Conservation (phyloP, 441 rosid species). For the Arabidopsis lyrata region DNA sequence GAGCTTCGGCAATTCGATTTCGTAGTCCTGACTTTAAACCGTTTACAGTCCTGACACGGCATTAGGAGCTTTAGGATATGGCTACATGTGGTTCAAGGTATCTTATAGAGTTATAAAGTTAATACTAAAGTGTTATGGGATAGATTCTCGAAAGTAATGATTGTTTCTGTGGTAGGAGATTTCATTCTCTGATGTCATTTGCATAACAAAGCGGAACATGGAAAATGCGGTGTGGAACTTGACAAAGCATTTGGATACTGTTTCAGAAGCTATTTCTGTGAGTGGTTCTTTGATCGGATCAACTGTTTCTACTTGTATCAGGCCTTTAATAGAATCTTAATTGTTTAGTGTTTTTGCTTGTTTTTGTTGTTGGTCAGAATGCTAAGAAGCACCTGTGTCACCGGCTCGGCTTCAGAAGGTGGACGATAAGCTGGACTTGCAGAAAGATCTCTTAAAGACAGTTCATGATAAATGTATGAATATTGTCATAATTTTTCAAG, state of each 20-base stretch:
- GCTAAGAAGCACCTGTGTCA: conserved; percentile 90
- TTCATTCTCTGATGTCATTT: conserved; percentile 87
- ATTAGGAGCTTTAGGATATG: conserved; percentile 92
- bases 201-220: conserved; percentile 83
- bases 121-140: background rate
- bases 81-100: conserved; percentile 99
- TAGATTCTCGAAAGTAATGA: conserved; percentile 7
- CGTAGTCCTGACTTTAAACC: no score
- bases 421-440: conserved; percentile 86
- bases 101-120: background rate
- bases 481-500: conserved; percentile 1
- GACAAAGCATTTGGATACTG: conserved; percentile 83
- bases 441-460: conserved; percentile 75
- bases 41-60: conserved; percentile 80
- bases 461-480: conserved; percentile 73
- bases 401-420: conserved; percentile 61
- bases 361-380: conserved; percentile 59
- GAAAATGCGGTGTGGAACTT: conserved; percentile 73
- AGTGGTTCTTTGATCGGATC: conserved; percentile 43
- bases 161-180: conserved; percentile 59
- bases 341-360: conserved; percentile 19
- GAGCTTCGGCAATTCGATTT: conserved; percentile 69
- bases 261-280: conserved; percentile 78
- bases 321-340: conserved; percentile 7
- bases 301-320: conserved; percentile 29